Evolutionary conservation across 495 filamentous ascomycete species (phyloP).

Genomic region (Hamigera avellanea): DNA sequence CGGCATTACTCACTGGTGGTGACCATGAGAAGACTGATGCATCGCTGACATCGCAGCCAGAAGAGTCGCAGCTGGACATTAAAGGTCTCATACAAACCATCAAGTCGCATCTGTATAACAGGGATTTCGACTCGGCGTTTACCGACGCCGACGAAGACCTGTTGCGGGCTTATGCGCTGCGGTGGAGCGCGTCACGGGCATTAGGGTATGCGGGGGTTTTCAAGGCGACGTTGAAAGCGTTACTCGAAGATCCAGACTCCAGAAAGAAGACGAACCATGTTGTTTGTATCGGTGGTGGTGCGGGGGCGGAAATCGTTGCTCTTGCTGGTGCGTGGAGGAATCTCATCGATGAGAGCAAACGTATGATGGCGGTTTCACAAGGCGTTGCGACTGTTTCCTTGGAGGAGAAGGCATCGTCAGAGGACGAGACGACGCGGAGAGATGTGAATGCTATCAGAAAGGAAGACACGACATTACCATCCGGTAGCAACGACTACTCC

Average conservation of each 20-base stretch:
- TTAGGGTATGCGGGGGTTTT: conserved; percentile 68
- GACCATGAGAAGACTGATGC: neutral
- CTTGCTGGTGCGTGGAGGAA: conserved; percentile 51
- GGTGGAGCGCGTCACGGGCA: conserved; percentile 77
- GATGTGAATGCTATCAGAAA: conserved; percentile 1
- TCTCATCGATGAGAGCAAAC: conserved; percentile 9
- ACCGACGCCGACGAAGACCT: conserved; percentile 44
- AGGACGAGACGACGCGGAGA: conserved; percentile 1
- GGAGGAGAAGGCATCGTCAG: neutral
- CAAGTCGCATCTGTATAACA: conserved; percentile 71
- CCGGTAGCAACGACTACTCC: conserved; percentile 1
- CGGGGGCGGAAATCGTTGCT: conserved; percentile 73
- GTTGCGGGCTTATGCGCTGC: conserved; percentile 67
- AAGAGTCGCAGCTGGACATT: conserved; percentile 24
- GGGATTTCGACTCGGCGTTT: conserved; percentile 77
- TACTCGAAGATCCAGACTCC: conserved; percentile 21
- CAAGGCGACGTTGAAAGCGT: conserved; percentile 18
- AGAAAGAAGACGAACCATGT: conserved; percentile 24
- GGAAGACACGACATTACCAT: neutral
- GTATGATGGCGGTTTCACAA: neutral
- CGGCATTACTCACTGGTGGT: conserved; percentile 35
- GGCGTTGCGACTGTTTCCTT: neutral
- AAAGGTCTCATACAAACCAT: conserved; percentile 57
- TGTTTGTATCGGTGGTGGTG: conserved; percentile 75
- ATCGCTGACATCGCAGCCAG: neutral